phyloP scores from a whole-genome alignment of 805 yeast genomes.

The Blastobotrys mokoenaii region DNA sequence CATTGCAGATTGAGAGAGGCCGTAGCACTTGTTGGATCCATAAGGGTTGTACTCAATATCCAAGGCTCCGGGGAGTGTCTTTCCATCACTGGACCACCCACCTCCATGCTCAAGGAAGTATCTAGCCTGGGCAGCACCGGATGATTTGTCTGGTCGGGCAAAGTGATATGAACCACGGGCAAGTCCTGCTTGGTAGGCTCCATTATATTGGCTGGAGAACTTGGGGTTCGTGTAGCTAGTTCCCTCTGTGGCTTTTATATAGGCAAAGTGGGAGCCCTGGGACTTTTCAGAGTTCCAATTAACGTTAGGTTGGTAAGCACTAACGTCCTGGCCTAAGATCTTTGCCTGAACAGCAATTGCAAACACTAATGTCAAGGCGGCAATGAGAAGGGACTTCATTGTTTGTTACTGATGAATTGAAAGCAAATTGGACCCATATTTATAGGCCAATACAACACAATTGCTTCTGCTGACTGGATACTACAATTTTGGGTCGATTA shows the following conservation, averaged over 20 bases:
- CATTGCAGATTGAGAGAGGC: not conserved
- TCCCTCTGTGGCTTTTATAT: constrained; percentile 2
- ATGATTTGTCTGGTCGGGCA: not conserved
- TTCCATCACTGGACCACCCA: constrained; percentile 1
- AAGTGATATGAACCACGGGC: constrained; percentile 1
- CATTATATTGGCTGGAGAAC: constrained; percentile 1
- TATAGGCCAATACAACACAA: too few species aligned
- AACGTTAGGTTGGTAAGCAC: not conserved
- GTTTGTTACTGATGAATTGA: too few species aligned
- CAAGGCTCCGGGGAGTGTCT: constrained; percentile 1
- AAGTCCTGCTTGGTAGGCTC: not conserved
- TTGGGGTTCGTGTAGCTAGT: not conserved
- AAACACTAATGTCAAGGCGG: too few species aligned
- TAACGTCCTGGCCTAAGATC: constrained; percentile 1
- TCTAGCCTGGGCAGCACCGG: not conserved
- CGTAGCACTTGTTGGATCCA: constrained; percentile 1
- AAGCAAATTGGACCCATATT: too few species aligned
- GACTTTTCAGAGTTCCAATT: not conserved
- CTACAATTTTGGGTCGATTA: too few species aligned
- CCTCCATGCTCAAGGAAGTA: constrained; percentile 1
- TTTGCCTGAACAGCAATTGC: not conserved
- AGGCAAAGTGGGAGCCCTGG: constrained; percentile 3
- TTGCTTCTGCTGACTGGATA: too few species aligned
- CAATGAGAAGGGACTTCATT: too few species aligned
- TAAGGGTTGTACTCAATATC: not conserved